A percentile compares a stretch with the other conserved stretches of the same genome.
phyloP scores from a whole-genome alignment of 352 stramenopile genomes.

The Pilasporangium apinafurcum region DNA sequence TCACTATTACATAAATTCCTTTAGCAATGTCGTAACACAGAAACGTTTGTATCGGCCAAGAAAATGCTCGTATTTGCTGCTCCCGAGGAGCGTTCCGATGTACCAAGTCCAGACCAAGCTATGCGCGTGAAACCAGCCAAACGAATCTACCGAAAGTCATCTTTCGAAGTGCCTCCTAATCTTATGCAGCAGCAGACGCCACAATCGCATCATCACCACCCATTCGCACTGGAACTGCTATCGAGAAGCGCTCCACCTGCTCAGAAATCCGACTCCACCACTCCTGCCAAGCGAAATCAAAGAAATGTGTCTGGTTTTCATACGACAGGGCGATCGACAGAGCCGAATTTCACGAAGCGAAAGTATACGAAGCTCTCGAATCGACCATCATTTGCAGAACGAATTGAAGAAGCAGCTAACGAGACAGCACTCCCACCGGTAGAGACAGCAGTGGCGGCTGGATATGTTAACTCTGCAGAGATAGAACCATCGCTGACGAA shows the following conservation, averaged over 20 bases:
- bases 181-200: neutral
- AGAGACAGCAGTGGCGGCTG: conserved; percentile 14
- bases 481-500: conserved; percentile 19
- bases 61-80: conserved; percentile 58
- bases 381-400: conserved; percentile 30
- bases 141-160: conserved; percentile 12
- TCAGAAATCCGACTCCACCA: conserved; percentile 7
- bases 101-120: neutral
- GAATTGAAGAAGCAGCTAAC: conserved; percentile 16
- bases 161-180: conserved; percentile 11
- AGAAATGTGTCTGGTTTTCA: conserved; percentile 10
- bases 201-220: neutral
- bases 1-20: neutral
- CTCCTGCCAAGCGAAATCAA: conserved; percentile 19
- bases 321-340: conserved; percentile 6
- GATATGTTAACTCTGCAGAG: neutral
- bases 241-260: conserved; percentile 45
- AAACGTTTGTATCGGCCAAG: conserved; percentile 58
- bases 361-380: conserved; percentile 29
- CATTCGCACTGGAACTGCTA: conserved; percentile 32
- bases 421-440: neutral
- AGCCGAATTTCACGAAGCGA: conserved; percentile 25
- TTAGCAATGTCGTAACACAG: conserved; percentile 61
- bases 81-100: conserved; percentile 1
- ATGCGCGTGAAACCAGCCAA: conserved; percentile 9